phyloP scores from a whole-genome alignment of 1,284 basidiomycete species.

The Agroathelia rolfsii region DNA sequence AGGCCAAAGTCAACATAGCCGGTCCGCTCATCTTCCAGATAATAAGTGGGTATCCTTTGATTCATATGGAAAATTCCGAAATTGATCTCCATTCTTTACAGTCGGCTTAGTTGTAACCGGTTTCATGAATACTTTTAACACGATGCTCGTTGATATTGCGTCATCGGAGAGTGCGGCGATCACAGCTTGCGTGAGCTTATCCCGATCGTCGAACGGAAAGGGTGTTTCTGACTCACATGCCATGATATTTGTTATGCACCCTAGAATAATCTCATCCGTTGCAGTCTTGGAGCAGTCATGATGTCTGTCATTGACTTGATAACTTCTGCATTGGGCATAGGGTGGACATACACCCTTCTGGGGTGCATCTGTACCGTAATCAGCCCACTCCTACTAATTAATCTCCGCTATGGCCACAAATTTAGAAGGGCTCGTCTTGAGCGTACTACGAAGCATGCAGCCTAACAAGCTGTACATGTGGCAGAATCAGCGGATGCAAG shows the following conservation, averaged over 20 bases:
- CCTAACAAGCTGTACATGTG: too few relatives aligned
- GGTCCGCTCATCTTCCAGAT: constrained; percentile 29
- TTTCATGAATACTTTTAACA: constrained; percentile 24
- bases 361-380: constrained; percentile 30
- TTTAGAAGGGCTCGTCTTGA: too few relatives aligned
- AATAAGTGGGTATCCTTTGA: constrained; percentile 21
- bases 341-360: constrained; percentile 43
- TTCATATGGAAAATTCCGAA: background rate
- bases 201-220: too few relatives aligned
- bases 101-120: background rate
- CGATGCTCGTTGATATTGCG: constrained; percentile 52
- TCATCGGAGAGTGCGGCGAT: constrained; percentile 51
- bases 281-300: constrained; percentile 36
- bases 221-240: constrained; percentile 1
- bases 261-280: constrained; percentile 55
- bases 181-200: constrained; percentile 47
- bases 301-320: constrained; percentile 40
- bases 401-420: too few relatives aligned
- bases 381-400: too few relatives aligned
- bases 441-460: too few relatives aligned
- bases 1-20: constrained; percentile 24
- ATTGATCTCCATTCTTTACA: background rate
- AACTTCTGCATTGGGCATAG: constrained; percentile 29
- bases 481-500: too few relatives aligned
- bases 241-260: constrained; percentile 5